A percentile compares a stretch with the other conserved stretches of the same genome.
These are phyloP conservation scores for Hypoxylon fuscum DNA, from an alignment of 495 filamentous ascomycete species.

Conservation along the genomic window DNA sequence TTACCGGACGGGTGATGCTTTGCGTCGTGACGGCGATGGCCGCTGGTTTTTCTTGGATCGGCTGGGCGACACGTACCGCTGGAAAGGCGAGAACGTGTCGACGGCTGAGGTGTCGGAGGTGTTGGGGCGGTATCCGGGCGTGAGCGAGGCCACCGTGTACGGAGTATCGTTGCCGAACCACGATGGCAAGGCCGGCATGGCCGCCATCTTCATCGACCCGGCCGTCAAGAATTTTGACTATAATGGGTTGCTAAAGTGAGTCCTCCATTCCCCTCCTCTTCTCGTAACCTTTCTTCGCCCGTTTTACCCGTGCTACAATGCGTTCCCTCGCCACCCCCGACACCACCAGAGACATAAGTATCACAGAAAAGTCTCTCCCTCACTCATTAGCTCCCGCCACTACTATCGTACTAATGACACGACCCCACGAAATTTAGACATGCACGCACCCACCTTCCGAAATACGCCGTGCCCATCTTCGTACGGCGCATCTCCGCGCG, in stretches of 20 bases:
- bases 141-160: constrained; percentile 82
- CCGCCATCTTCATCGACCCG: constrained; percentile 62
- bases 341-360: constrained; percentile 8
- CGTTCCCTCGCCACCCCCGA: background rate
- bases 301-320: background rate
- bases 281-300: background rate
- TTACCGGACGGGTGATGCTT: constrained; percentile 78
- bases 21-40: constrained; percentile 71
- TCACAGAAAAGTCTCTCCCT: background rate
- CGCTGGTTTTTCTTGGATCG: constrained; percentile 82
- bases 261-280: constrained; percentile 9
- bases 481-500: constrained; percentile 67
- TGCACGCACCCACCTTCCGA: constrained; percentile 66
- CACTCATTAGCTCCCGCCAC: background rate
- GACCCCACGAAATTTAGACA: constrained; percentile 45
- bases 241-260: constrained; percentile 59
- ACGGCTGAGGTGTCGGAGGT: constrained; percentile 79
- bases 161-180: constrained; percentile 75
- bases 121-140: constrained; percentile 69
- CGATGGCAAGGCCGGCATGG: constrained; percentile 77
- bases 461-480: constrained; percentile 82
- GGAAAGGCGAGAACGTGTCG: constrained; percentile 86
- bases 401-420: background rate
- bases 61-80: constrained; percentile 82
- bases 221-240: constrained; percentile 60